These are phyloP conservation scores for Cordyceps cateniannulata DNA, from an alignment of 2,329 filamentous ascomycete species.

Conservation along the genomic window DNA sequence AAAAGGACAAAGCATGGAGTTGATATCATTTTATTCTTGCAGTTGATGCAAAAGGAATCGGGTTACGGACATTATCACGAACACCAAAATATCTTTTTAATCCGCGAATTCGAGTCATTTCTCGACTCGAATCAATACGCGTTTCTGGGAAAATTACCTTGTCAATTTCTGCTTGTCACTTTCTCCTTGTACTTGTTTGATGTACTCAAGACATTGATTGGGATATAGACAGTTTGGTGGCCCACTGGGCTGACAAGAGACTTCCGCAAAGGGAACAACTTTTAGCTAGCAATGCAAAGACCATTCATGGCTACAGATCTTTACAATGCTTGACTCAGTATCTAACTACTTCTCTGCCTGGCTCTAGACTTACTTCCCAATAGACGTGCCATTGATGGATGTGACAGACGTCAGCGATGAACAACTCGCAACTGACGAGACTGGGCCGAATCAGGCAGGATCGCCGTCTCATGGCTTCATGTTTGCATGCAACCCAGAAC, in stretches of 20 bases:
- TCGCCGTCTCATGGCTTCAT: conserved; percentile 4
- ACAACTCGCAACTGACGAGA: background rate
- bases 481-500: background rate
- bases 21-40: background rate
- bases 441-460: background rate
- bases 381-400: background rate
- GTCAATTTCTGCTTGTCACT: background rate
- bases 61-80: conserved; percentile 3
- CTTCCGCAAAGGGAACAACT: background rate
- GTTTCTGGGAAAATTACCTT: background rate
- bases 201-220: background rate
- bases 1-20: conserved; percentile 9
- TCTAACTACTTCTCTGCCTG: background rate
- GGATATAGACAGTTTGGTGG: conserved; percentile 8
- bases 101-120: background rate
- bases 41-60: background rate
- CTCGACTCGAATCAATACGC: background rate
- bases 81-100: conserved; percentile 10
- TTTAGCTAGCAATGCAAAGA: conserved; percentile 10
- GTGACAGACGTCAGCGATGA: background rate
- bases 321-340: no score
- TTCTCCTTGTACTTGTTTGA: conserved; percentile 6
- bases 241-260: background rate
- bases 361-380: no score
- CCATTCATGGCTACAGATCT: background rate